These are phyloP conservation scores for Pichia sp. DNA, from an alignment of 1,139 yeast genomes.

Conservation along the genomic window DNA sequence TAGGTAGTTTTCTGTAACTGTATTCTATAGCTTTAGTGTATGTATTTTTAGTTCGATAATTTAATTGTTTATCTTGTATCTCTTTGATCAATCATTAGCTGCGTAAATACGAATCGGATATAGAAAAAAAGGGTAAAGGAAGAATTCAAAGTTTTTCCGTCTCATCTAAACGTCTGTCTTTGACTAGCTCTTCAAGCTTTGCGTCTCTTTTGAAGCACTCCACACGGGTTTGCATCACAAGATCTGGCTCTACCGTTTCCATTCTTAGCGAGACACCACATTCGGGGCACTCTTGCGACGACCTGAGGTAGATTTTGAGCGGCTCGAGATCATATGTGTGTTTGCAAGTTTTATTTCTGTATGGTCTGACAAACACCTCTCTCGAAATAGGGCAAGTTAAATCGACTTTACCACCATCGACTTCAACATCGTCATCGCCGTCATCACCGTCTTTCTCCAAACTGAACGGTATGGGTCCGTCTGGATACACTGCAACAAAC, in stretches of 20 bases:
- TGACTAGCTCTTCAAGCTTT: constrained; percentile 16
- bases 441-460: constrained; percentile 23
- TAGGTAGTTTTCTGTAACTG: not conserved
- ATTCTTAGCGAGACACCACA: constrained; percentile 35
- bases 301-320: constrained; percentile 34
- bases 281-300: constrained; percentile 43
- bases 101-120: not conserved
- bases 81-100: not conserved
- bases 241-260: constrained; percentile 41
- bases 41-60: not conserved
- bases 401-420: constrained; percentile 65
- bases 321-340: constrained; percentile 57
- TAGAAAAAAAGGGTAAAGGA: not conserved
- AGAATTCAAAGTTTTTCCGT: constrained; percentile 21
- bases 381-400: constrained; percentile 63
- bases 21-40: not conserved
- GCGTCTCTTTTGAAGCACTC: constrained; percentile 34
- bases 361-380: constrained; percentile 47
- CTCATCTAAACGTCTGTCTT: constrained; percentile 20
- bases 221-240: constrained; percentile 48
- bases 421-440: constrained; percentile 46
- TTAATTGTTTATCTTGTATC: not conserved
- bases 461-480: constrained; percentile 33
- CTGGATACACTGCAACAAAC: constrained; percentile 27
- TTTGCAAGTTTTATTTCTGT: constrained; percentile 48